Evolutionary conservation across 495 filamentous ascomycete genomes (phyloP).

Genomic region (Xylaria cubensis): DNA sequence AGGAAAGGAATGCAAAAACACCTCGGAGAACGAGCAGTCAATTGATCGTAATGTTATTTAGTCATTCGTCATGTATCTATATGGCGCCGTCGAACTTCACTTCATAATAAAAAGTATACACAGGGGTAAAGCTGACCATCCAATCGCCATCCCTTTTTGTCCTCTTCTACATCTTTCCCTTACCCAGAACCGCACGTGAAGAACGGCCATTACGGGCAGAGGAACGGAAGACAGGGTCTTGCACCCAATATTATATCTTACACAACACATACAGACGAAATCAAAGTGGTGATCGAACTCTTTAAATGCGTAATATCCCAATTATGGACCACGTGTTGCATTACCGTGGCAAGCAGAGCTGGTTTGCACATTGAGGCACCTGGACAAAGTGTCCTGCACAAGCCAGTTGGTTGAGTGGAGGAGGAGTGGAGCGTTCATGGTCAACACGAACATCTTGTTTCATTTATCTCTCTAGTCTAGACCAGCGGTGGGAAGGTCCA

Average conservation of each 20-base stretch:
- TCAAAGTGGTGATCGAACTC: slow-evolving; percentile 4
- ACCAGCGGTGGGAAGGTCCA: slow-evolving; percentile 49
- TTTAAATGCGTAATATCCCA: slow-evolving; percentile 12
- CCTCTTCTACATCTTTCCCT: slow-evolving; percentile 22
- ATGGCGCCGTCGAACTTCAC: slow-evolving; percentile 33
- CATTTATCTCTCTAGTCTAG: slow-evolving; percentile 46
- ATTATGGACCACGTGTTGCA: slow-evolving; percentile 20
- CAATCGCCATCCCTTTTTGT: slow-evolving; percentile 20
- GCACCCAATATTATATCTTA: slow-evolving; percentile 30
- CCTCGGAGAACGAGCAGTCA: slow-evolving; percentile 12
- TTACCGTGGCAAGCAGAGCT: slow-evolving; percentile 10
- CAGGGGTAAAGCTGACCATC: slow-evolving; percentile 21
- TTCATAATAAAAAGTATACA: slow-evolving; percentile 30
- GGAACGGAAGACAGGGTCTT: slow-evolving; percentile 14
- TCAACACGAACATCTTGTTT: slow-evolving; percentile 22
- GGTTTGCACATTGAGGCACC: background rate
- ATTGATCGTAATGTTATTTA: slow-evolving; percentile 29
- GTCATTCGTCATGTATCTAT: slow-evolving; percentile 42
- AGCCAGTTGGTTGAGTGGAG: slow-evolving; percentile 33
- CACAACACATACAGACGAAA: slow-evolving; percentile 28
- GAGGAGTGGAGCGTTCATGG: slow-evolving; percentile 11
- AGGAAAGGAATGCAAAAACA: background rate
- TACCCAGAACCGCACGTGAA: background rate
- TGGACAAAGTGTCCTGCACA: slow-evolving; percentile 16
- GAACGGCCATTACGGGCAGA: slow-evolving; percentile 10